These are phyloP conservation scores for Panaeolus cyanescens DNA, from an alignment of 768 basidiomycete genomes.

Conservation along the genomic window DNA sequence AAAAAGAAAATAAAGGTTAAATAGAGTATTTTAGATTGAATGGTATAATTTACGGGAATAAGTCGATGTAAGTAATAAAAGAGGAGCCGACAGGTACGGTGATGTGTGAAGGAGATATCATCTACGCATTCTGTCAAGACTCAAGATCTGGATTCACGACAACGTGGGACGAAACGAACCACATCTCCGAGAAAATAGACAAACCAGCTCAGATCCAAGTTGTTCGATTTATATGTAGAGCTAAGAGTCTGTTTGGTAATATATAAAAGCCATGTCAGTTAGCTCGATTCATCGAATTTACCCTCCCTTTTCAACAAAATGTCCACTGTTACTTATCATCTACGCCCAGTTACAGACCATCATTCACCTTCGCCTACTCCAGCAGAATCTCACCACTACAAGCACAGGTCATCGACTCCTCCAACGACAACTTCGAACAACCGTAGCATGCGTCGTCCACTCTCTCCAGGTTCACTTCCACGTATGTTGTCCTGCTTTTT, in stretches of 20 bases:
- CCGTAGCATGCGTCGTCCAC: constrained; percentile 48
- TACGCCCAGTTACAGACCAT: constrained; percentile 54
- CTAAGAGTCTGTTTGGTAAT: background rate
- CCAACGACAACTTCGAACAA: constrained; percentile 30
- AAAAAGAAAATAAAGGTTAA: too few species aligned
- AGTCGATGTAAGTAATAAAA: background rate
- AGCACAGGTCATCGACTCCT: constrained; percentile 31
- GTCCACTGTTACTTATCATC: constrained; percentile 43
- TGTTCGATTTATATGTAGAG: background rate
- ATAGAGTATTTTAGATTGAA: too few species aligned
- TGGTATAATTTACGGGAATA: too few species aligned
- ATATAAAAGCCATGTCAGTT: constrained; percentile 7
- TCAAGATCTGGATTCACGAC: constrained; percentile 8
- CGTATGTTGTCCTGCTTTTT: background rate
- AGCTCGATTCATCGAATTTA: constrained; percentile 14
- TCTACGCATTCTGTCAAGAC: constrained; percentile 44
- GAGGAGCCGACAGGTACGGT: constrained; percentile 31
- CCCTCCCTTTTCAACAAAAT: constrained; percentile 14
- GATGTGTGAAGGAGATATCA: constrained; percentile 16
- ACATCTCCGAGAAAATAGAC: constrained; percentile 23
- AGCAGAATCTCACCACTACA: constrained; percentile 43
- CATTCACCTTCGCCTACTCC: constrained; percentile 60
- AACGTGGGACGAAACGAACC: constrained; percentile 19
- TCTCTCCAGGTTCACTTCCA: constrained; percentile 61
- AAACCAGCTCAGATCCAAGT: constrained; percentile 27